Evolutionary conservation across 768 basidiomycete species (phyloP), one percentile per base, ranked within the genome.

Genomic region (Termitomyces eurrhizus): DNA sequence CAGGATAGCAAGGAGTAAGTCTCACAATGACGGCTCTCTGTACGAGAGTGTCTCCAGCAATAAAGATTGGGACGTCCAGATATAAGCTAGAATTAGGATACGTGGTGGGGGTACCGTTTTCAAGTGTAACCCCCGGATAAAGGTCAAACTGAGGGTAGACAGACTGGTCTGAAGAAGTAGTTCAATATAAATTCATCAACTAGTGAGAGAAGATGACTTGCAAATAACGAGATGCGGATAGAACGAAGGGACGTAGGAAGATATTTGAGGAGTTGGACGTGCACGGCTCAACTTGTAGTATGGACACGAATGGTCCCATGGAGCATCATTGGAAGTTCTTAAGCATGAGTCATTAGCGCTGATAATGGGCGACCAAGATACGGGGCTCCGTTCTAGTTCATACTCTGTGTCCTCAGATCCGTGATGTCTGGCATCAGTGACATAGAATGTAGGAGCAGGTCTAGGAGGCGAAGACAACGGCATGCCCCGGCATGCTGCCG

Each of bases 401-500:
- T 33, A 44, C 42, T 55, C 54, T 29, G 65, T 41, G 24, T 67
- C 61, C 41, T 76, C 73, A 59, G 76, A 75, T 13, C 64, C 53
- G 41, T 75, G 74, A 59, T 77, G 73, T 5, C 71, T 79, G 8
- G 78, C 78, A 21, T 21, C 21, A 7, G 63, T 69, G 11, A 78
- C 70, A 54, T 73, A 69, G 59, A 69, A 74, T 8, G 73, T 71
- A 8, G 76, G 73, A 18, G 64, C 56, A 11, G 78, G 76, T 52
- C 73, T 77, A 8, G 76, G 69, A 60, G 78, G 77, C 67, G 73
- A 80, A 8, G 75, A 78, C 33, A 74, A 66, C 11, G 79, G 79
- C 16, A 78, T 75, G 50, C 81, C 83, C 83, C 82, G 83, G 14
- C 75, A 76, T 4, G 82, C 82, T 16, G 79, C 77, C 36, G 76